Evolutionary conservation across 768 basidiomycete species (phyloP).

Genomic region (Phylloporus rhodoxanthus): DNA sequence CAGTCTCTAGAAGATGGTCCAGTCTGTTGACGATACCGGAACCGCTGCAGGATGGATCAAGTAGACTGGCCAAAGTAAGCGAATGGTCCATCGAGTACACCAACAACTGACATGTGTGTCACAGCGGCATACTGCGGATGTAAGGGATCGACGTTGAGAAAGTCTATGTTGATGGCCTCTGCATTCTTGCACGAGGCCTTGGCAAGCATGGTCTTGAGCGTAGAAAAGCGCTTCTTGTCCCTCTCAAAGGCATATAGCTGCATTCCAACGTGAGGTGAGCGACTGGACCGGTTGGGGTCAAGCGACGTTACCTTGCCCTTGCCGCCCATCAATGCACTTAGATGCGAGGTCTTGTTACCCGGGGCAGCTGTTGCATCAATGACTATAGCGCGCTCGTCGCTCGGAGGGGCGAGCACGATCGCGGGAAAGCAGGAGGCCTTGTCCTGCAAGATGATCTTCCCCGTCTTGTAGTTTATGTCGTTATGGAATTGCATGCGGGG

Average conservation of each 20-base stretch:
- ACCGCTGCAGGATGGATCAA: slow-evolving; percentile 96
- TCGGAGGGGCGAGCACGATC: slow-evolving; percentile 71
- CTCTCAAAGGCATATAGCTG: slow-evolving; percentile 87
- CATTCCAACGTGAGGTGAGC: slow-evolving; percentile 1
- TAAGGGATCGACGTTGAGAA: slow-evolving; percentile 68
- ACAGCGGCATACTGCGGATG: slow-evolving; percentile 57
- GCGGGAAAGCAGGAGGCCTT: slow-evolving; percentile 98
- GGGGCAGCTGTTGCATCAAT: slow-evolving; percentile 96
- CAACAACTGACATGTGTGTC: slow-evolving; percentile 75
- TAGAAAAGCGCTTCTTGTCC: slow-evolving; percentile 74
- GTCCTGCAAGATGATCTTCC: slow-evolving; percentile 90
- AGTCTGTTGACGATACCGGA: slow-evolving; percentile 89
- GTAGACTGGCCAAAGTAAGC: slow-evolving; percentile 45
- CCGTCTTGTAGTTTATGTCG: slow-evolving; percentile 65
- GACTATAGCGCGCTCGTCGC: slow-evolving; percentile 45
- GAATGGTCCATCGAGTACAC: background rate
- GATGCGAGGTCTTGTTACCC: slow-evolving; percentile 95
- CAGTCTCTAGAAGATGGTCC: slow-evolving; percentile 74
- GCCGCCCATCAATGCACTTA: slow-evolving; percentile 82
- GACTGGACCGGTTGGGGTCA: background rate
- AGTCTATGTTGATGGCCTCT: slow-evolving; percentile 71
- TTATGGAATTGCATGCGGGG: slow-evolving; percentile 62
- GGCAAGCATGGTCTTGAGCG: slow-evolving; percentile 79
- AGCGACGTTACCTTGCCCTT: slow-evolving; percentile 60
- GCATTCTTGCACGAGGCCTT: slow-evolving; percentile 82